A percentile compares a stretch with the other conserved stretches of the same genome.
phyloP scores from a whole-genome alignment of 2,329 filamentous ascomycete species.

The Aspergillus oerlinghausenensis region DNA sequence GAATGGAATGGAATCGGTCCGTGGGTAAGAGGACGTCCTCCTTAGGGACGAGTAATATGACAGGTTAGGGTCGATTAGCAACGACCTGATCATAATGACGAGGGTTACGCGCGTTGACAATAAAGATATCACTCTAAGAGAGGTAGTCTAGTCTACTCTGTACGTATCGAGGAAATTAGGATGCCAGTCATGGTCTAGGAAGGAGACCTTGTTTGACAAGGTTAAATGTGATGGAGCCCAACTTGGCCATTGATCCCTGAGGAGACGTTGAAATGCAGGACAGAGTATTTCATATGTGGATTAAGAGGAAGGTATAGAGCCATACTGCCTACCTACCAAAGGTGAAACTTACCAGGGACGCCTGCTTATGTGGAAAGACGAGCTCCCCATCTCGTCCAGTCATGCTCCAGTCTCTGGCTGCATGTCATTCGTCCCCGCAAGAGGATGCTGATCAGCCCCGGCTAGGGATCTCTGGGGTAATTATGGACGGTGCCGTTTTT shows the following conservation, averaged over 20 bases:
- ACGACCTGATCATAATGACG: neutral
- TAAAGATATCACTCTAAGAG: neutral
- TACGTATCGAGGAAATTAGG: neutral
- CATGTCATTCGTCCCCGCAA: neutral
- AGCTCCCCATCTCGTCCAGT: neutral
- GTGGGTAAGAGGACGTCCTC: too few relatives aligned
- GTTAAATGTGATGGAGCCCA: neutral
- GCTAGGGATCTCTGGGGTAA: neutral
- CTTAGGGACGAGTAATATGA: neutral
- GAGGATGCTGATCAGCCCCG: neutral
- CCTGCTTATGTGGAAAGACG: neutral
- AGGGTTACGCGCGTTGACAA: neutral
- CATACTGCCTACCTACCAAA: neutral
- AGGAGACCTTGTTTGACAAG: neutral
- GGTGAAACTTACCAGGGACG: neutral
- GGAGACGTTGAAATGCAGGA: neutral
- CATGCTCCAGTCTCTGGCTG: neutral
- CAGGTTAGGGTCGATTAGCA: neutral
- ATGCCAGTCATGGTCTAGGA: too few relatives aligned
- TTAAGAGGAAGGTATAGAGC: neutral
- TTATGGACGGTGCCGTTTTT: neutral
- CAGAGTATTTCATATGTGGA: neutral
- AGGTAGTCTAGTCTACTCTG: neutral
- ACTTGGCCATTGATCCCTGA: neutral
- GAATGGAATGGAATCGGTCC: too few relatives aligned